phyloP scores from a whole-genome alignment of 768 basidiomycete species.

The Phlebiopsis gigantea region DNA sequence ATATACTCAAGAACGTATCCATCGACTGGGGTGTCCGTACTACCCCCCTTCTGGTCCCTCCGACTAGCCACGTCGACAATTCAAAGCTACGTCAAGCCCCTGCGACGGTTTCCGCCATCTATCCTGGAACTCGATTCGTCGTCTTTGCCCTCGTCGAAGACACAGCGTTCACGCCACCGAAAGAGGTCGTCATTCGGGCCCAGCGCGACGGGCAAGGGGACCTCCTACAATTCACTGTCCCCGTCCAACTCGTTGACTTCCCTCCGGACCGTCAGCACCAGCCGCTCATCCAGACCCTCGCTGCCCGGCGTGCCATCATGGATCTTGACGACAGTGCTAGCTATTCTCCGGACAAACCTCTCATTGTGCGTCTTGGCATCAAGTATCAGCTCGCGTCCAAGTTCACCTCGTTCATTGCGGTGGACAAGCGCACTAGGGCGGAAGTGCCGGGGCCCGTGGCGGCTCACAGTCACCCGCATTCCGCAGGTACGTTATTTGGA shows the following conservation, averaged over 20 bases:
- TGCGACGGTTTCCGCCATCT: constrained; percentile 25
- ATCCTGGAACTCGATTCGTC: constrained; percentile 29
- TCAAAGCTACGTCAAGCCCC: constrained; percentile 29
- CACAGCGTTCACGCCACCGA: constrained; percentile 21
- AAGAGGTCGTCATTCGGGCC: constrained; percentile 22
- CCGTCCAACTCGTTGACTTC: constrained; percentile 22
- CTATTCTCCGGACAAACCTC: constrained; percentile 33
- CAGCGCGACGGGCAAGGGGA: constrained; percentile 22
- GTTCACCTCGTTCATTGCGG: constrained; percentile 53
- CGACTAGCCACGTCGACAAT: too few species aligned
- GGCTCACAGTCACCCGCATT: too few species aligned
- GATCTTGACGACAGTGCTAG: constrained; percentile 20
- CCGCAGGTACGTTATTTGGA: too few species aligned
- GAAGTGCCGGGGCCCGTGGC: too few species aligned
- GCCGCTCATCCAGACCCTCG: constrained; percentile 44
- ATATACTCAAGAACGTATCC: constrained; percentile 37
- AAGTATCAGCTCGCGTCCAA: constrained; percentile 47
- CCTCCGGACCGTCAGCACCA: constrained; percentile 6
- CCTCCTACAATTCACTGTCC: constrained; percentile 15
- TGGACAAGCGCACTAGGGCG: constrained; percentile 19
- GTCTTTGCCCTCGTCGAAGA: constrained; percentile 28
- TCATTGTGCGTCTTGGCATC: constrained; percentile 44
- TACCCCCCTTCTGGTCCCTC: neutral
- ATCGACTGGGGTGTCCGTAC: constrained; percentile 40
- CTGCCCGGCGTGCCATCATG: constrained; percentile 47